Base-by-base conservation (phyloP, 495 filamentous ascomycete genomes). In the Tuber brumale region DNA sequence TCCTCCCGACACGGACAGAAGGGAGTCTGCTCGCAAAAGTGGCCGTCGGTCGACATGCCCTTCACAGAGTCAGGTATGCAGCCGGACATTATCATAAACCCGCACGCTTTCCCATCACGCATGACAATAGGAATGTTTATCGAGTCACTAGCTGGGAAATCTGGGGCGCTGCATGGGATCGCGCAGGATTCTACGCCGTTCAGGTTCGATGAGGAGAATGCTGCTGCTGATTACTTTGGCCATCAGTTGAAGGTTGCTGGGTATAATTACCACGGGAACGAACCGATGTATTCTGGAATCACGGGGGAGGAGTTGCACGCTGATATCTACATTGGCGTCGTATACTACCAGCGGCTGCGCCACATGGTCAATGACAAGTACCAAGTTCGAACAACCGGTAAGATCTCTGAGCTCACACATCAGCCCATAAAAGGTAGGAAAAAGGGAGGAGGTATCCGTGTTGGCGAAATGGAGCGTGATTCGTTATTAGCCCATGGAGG, bases 281-380 rank as follows among this genome's bases (percentile, higher is more conserved):
- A 99, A 86, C 95, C 95, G 7, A 95, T 99, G 88, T 99, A 99
- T 85, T 92, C 89, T 61, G 95, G 95, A 21, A 95, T 99, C 83
- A 98, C 95, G 0, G 95, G 95, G 76, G 90, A 94, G 81, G 95
- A 98, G 84, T 90, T 99, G 31, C 89, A 91, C 39, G 95, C 93
- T 14, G 95, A 99, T 84, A 99, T 99, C 83, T 99, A 96, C 85
- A 90, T 97, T 77, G 95, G 95, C 39, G 89, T 97, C 72, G 95
- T 99, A 75, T 97, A 97, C 87, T 99, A 99, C 88, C 95, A 99
- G 84, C 91, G 95, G 82, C 87, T 99, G 72, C 88, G 95, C 82
- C 95, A 99, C 89, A 99, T 99, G 95, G 95, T 99, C 35, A 97
- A 97, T 87, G 95, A 99, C 84, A 99, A 99, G 85, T 99, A 93